phyloP scores from a whole-genome alignment of 441 rosid species.

The Pelargonium australe region DNA sequence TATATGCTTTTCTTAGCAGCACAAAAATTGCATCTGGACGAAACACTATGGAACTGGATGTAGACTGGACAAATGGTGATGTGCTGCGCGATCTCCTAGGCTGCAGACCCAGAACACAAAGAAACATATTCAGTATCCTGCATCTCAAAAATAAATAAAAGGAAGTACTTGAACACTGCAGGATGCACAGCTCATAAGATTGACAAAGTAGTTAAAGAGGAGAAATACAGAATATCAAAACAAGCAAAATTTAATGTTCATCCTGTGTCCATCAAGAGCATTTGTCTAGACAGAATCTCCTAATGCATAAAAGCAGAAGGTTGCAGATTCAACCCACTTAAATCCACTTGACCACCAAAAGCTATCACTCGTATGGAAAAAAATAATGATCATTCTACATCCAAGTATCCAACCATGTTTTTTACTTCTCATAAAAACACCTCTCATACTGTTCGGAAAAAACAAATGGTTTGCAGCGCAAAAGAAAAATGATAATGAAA shows the following conservation, averaged over 20 bases:
- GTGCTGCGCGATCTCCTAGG: constrained; percentile 63
- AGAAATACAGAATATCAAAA: neutral
- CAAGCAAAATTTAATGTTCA: neutral
- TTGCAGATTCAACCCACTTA: constrained; percentile 1
- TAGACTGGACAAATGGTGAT: constrained; percentile 36
- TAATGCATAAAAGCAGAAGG: neutral
- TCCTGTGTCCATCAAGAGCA: neutral
- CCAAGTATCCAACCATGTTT: neutral
- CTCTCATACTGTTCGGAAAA: neutral
- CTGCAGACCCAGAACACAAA: constrained; percentile 34
- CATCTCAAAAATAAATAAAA: constrained; percentile 10
- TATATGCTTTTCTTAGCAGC: constrained; percentile 63
- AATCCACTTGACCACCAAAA: constrained; percentile 4
- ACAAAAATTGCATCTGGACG: constrained; percentile 59
- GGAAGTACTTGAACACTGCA: neutral
- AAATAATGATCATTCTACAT: neutral
- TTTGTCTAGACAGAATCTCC: neutral
- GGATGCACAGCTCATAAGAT: neutral
- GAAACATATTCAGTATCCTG: constrained; percentile 13
- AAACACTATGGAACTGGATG: constrained; percentile 50
- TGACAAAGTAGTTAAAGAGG: neutral
- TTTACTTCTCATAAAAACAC: constrained; percentile 2
- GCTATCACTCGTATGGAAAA: neutral
- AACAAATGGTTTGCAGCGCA: neutral
- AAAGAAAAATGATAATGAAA: neutral